Conservation (phyloP, 2,329 filamentous ascomycete genomes). For the Aspergillus floridensis region DNA sequence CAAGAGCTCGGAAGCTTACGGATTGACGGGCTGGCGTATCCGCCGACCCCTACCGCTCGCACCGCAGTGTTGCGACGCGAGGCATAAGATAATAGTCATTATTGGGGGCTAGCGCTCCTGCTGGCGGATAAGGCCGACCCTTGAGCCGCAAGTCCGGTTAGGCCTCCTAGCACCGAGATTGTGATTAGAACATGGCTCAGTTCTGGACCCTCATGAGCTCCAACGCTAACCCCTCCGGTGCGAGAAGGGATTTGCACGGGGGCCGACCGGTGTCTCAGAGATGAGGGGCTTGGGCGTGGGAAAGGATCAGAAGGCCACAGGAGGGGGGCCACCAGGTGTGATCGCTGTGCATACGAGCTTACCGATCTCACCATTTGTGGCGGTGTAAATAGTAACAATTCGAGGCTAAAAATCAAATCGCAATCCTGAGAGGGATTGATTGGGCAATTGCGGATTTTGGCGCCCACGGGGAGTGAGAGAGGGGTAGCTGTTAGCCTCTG, state of each 20-base stretch:
- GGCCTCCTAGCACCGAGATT: neutral
- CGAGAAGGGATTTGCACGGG: conserved; percentile 6
- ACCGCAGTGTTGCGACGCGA: neutral
- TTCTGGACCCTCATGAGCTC: conserved; percentile 5
- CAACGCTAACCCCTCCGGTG: neutral
- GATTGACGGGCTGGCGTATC: neutral
- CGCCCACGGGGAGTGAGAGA: conserved; percentile 1
- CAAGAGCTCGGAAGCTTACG: neutral
- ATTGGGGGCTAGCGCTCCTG: conserved; percentile 1
- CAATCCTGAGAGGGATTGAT: neutral
- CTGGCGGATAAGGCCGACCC: neutral
- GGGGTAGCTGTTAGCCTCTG: neutral
- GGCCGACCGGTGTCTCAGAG: conserved; percentile 17
- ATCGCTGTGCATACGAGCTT: conserved; percentile 5
- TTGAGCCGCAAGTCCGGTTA: conserved; percentile 9
- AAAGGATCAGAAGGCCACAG: conserved; percentile 8
- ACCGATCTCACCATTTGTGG: conserved; percentile 6
- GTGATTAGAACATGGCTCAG: conserved; percentile 1
- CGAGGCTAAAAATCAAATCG: neutral
- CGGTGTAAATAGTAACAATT: conserved; percentile 5
- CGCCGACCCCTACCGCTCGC: neutral
- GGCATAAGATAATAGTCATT: neutral
- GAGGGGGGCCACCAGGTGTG: conserved; percentile 7
- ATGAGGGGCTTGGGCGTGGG: conserved; percentile 15
- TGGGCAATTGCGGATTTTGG: conserved; percentile 1